phyloP scores from a whole-genome alignment of 2,329 filamentous ascomycete species.

The Thielaviopsis punctulata region DNA sequence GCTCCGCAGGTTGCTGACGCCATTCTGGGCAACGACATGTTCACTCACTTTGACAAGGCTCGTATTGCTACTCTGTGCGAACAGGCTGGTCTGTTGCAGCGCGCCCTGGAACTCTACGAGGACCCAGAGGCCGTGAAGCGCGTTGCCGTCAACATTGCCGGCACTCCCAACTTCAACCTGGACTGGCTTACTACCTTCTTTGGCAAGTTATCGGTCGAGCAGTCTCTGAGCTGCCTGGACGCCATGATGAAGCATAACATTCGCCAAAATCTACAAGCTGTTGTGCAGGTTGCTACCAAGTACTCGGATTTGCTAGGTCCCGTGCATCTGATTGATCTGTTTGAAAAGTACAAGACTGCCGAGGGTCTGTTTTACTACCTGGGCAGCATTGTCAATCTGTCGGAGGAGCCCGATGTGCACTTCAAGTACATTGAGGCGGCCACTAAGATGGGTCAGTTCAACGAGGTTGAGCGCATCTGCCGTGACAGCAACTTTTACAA shows the following conservation, averaged over 20 bases:
- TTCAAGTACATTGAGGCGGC: slow-evolving; percentile 99
- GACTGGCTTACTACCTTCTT: slow-evolving; percentile 92
- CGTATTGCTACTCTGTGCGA: slow-evolving; percentile 85
- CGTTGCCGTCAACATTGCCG: slow-evolving; percentile 65
- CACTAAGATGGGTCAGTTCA: slow-evolving; percentile 80
- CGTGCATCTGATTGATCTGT: slow-evolving; percentile 74
- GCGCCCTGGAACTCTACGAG: slow-evolving; percentile 87
- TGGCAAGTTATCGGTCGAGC: slow-evolving; percentile 83
- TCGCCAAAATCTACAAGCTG: slow-evolving; percentile 85
- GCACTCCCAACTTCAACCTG: slow-evolving; percentile 66
- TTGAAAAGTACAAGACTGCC: slow-evolving; percentile 94
- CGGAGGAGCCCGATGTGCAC: slow-evolving; percentile 84
- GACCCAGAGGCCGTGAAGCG: slow-evolving; percentile 83
- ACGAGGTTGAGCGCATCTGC: slow-evolving; percentile 93
- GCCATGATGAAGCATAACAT: slow-evolving; percentile 96
- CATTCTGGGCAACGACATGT: slow-evolving; percentile 96
- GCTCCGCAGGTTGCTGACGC: slow-evolving; percentile 96
- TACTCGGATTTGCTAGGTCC: slow-evolving; percentile 89
- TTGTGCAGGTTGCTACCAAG: slow-evolving; percentile 91
- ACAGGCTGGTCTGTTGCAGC: slow-evolving; percentile 71
- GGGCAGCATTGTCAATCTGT: slow-evolving; percentile 92
- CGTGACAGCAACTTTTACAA: slow-evolving; percentile 84
- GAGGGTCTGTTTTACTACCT: slow-evolving; percentile 98
- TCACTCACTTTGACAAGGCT: slow-evolving; percentile 85
- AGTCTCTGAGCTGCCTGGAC: slow-evolving; percentile 83